A percentile compares a stretch with the other conserved stretches of the same genome.
Conservation (phyloP, 225 moss, liverwort and hornwort species). For the Climacium dendroides region DNA sequence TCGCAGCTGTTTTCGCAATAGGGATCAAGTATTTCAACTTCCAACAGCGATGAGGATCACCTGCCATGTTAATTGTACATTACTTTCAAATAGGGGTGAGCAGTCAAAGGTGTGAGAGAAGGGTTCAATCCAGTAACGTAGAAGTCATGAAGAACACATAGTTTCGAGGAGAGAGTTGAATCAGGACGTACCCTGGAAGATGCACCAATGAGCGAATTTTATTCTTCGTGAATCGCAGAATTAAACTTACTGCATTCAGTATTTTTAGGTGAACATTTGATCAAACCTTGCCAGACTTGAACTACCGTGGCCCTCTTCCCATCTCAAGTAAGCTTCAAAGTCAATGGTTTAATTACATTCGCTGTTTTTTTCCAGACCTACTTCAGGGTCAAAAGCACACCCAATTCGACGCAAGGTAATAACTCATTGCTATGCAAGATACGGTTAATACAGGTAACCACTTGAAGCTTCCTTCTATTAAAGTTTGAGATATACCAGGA, state of each 20-base stretch:
- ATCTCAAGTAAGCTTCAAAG: neutral
- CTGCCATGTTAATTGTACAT: slow-evolving; percentile 1
- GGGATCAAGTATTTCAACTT: slow-evolving; percentile 53
- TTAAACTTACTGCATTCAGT: neutral
- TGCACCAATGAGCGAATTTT: neutral
- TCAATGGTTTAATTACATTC: neutral
- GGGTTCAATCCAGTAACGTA: neutral
- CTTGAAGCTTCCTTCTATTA: neutral
- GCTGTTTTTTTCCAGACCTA: neutral
- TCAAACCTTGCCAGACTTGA: neutral
- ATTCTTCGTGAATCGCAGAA: neutral
- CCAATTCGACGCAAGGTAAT: neutral
- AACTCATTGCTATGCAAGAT: neutral
- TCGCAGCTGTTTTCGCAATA: slow-evolving; percentile 35
- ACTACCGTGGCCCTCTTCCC: neutral
- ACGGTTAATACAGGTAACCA: neutral
- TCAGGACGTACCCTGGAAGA: neutral
- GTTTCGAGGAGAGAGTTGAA: neutral
- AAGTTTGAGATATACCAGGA: neutral
- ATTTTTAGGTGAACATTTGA: neutral
- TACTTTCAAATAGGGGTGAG: neutral
- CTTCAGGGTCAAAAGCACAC: neutral
- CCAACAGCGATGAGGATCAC: slow-evolving; percentile 25
- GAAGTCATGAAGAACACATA: neutral
- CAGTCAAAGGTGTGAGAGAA: neutral